Conservation (phyloP, 108 stramenopile genomes). For the Seminavis robusta region DNA sequence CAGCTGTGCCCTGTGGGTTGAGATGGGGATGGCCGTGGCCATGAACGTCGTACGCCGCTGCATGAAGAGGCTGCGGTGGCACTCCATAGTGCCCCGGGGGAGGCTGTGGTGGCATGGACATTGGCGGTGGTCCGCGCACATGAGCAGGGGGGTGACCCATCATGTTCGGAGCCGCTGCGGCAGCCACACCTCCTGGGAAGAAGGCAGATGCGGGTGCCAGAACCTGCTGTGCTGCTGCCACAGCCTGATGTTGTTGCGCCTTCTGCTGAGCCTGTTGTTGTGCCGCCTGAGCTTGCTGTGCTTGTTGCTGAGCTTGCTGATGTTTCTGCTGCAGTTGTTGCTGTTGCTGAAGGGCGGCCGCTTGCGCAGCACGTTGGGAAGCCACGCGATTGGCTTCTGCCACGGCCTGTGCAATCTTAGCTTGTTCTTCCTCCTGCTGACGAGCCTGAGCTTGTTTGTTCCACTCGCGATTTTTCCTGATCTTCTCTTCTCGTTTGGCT, state of each 20-base stretch:
- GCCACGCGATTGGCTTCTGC: too few relatives aligned
- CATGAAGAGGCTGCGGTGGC: background rate
- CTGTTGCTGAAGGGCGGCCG: constrained; percentile 3
- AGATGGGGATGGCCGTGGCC: background rate
- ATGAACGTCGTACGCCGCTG: background rate
- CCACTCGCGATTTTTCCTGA: constrained; percentile 81
- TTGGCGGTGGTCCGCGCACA: background rate
- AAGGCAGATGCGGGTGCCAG: constrained; percentile 2
- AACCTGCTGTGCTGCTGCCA: constrained; percentile 15
- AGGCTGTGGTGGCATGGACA: background rate
- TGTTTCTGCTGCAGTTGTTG: constrained; percentile 25
- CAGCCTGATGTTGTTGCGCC: background rate
- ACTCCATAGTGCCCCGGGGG: background rate
- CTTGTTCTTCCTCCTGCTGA: constrained; percentile 55
- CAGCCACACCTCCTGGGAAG: background rate
- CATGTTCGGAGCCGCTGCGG: background rate
- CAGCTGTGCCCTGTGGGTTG: background rate
- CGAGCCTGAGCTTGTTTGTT: constrained; percentile 70
- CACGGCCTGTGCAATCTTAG: constrained; percentile 41
- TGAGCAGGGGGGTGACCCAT: background rate
- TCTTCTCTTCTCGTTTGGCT: constrained; percentile 74
- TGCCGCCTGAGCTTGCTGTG: background rate
- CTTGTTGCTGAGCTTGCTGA: background rate
- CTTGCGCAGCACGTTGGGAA: background rate
- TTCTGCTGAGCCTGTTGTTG: background rate